These are phyloP conservation scores for Aspergillus melleus DNA, from an alignment of 2,329 filamentous ascomycete species.

Conservation along the genomic window DNA sequence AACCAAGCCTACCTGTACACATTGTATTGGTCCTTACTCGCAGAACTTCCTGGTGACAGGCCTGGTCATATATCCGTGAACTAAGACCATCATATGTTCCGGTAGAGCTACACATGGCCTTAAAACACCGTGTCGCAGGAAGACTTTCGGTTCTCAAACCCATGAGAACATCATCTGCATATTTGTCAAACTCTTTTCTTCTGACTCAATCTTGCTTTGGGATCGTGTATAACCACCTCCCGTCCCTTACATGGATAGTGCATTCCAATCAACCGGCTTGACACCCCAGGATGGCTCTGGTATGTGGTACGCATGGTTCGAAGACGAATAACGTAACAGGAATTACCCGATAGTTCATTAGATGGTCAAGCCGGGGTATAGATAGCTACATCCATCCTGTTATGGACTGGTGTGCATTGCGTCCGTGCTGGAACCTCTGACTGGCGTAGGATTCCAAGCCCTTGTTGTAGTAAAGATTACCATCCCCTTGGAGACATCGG, in stretches of 20 bases:
- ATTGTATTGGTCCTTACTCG: too few relatives aligned
- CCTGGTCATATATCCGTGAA: too few relatives aligned
- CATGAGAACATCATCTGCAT: background rate
- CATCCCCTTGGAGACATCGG: background rate
- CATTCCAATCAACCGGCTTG: slow-evolving; percentile 16
- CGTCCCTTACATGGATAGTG: slow-evolving; percentile 17
- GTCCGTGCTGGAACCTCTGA: background rate
- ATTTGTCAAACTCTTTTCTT: slow-evolving; percentile 1
- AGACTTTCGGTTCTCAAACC: background rate
- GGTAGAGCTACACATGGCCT: background rate
- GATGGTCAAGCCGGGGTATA: background rate
- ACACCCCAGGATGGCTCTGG: slow-evolving; percentile 16
- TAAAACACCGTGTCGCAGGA: background rate
- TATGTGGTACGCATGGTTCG: slow-evolving; percentile 11
- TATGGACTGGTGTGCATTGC: background rate
- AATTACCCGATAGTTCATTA: background rate
- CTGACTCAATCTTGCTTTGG: background rate
- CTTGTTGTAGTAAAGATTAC: slow-evolving; percentile 1
- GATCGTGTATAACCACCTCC: background rate
- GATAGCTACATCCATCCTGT: background rate
- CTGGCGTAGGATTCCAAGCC: slow-evolving; percentile 2
- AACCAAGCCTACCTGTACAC: too few relatives aligned
- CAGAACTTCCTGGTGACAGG: too few relatives aligned
- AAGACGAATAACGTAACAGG: slow-evolving; percentile 4
- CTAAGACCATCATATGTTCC: too few relatives aligned